Conservation (phyloP, 495 filamentous ascomycete species). For the Aspergillus sparsus region DNA sequence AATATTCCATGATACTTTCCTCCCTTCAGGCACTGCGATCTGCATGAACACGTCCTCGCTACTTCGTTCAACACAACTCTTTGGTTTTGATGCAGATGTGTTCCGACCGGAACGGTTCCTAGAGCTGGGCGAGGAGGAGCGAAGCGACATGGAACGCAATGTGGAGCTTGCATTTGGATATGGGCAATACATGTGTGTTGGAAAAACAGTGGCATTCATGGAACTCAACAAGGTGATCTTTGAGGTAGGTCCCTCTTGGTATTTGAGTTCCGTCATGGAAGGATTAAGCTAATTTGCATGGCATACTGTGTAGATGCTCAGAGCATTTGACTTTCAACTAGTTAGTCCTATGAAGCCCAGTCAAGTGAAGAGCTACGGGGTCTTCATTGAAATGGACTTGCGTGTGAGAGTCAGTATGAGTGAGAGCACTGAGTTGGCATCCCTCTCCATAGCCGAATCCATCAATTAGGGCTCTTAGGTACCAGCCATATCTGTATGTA, state of each 20-base stretch:
- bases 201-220: not conserved
- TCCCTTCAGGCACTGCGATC: not conserved
- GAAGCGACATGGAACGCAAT: not conserved
- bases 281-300: not conserved
- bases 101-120: conserved; percentile 6
- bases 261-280: not conserved
- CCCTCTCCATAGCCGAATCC: too few species aligned
- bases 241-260: not conserved
- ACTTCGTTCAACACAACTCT: not conserved
- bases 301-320: not conserved
- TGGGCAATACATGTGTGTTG: not conserved
- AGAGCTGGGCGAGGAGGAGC: not conserved
- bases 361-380: not conserved
- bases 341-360: not conserved
- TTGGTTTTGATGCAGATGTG: not conserved
- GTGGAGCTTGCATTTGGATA: conserved; percentile 3
- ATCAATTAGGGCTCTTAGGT: too few species aligned
- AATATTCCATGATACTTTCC: not conserved
- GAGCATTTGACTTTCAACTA: not conserved
- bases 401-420: not conserved
- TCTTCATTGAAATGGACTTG: not conserved
- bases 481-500: too few species aligned
- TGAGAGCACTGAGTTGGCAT: too few species aligned
- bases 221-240: conserved; percentile 1
- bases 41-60: not conserved